Percentiles rank a stretch among this genome's conserved stretches.
Conservation (phyloP, 2,329 filamentous ascomycete genomes). For the Fusarium virguliforme region DNA sequence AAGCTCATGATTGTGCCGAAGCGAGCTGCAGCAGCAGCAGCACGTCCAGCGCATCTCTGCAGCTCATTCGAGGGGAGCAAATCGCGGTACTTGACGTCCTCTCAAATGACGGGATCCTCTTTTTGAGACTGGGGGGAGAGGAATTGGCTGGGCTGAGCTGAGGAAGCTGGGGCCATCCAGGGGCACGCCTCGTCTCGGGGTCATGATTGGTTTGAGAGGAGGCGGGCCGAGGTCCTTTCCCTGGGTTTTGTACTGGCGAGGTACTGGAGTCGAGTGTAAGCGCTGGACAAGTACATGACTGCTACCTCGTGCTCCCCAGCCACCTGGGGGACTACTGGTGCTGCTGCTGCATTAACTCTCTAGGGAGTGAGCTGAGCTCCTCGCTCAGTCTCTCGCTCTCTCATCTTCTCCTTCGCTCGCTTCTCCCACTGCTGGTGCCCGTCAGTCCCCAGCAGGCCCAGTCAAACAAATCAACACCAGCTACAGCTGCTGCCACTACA, state of each 20-base stretch:
- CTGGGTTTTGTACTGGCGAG: neutral
- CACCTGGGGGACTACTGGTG: slow-evolving; percentile 39
- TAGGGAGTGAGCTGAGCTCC: slow-evolving; percentile 36
- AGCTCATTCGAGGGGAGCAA: slow-evolving; percentile 30
- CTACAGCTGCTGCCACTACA: slow-evolving; percentile 16
- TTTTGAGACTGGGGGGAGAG: neutral
- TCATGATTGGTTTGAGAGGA: slow-evolving; percentile 29
- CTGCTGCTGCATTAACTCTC: slow-evolving; percentile 34
- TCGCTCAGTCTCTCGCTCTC: slow-evolving; percentile 2
- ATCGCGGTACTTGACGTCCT: slow-evolving; percentile 14
- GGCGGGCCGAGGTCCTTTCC: slow-evolving; percentile 42
- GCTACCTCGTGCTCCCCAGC: slow-evolving; percentile 37
- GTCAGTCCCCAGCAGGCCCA: slow-evolving; percentile 27
- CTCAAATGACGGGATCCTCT: neutral
- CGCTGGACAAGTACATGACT: slow-evolving; percentile 19
- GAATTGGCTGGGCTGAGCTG: slow-evolving; percentile 27
- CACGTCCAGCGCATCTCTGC: slow-evolving; percentile 10
- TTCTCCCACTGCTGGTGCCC: slow-evolving; percentile 2
- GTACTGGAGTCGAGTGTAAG: slow-evolving; percentile 16
- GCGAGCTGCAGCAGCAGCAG: slow-evolving; percentile 25
- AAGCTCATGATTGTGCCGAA: slow-evolving; percentile 4
- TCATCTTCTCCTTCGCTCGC: slow-evolving; percentile 41
- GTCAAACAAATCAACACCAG: slow-evolving; percentile 47
- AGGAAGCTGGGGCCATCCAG: slow-evolving; percentile 38
- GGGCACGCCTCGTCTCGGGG: slow-evolving; percentile 27